Conservation (phyloP, 1,139 yeast genomes). For the Yamadazyma blattariae region DNA sequence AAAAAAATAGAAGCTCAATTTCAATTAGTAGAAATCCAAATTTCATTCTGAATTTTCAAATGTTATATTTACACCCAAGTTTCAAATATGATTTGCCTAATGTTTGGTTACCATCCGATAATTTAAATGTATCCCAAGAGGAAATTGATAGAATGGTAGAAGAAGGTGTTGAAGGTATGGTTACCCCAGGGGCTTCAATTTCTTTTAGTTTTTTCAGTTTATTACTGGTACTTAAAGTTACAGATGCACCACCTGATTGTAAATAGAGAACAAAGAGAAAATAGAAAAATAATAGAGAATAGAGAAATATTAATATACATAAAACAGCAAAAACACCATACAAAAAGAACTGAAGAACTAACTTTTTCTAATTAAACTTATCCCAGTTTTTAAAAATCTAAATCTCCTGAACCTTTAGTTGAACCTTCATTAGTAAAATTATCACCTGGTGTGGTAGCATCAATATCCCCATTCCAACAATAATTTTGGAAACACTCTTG, state of each 20-base stretch:
- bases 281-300: not conserved
- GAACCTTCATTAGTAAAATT: constrained; percentile 49
- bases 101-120: constrained; percentile 35
- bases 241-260: constrained; percentile 38
- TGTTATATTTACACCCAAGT: constrained; percentile 32
- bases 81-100: constrained; percentile 32
- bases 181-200: constrained; percentile 28
- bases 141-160: constrained; percentile 11
- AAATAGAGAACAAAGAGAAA: constrained; percentile 10
- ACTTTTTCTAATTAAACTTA: too few relatives aligned
- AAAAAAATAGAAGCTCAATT: constrained; percentile 1
- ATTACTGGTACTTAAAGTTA: constrained; percentile 18
- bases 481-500: constrained; percentile 65
- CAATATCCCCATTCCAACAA: constrained; percentile 74
- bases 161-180: constrained; percentile 21
- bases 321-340: not conserved
- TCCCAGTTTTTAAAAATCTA: too few relatives aligned
- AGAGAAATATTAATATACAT: not conserved
- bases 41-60: constrained; percentile 15
- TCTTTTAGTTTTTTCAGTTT: constrained; percentile 15
- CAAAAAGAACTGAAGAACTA: not conserved
- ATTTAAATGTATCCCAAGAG: constrained; percentile 15
- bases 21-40: constrained; percentile 1
- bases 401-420: constrained; percentile 38
- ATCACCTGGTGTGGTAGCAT: constrained; percentile 21